Conservation (phyloP, 2,329 filamentous ascomycete species). For the Exophiala alcalophila region DNA sequence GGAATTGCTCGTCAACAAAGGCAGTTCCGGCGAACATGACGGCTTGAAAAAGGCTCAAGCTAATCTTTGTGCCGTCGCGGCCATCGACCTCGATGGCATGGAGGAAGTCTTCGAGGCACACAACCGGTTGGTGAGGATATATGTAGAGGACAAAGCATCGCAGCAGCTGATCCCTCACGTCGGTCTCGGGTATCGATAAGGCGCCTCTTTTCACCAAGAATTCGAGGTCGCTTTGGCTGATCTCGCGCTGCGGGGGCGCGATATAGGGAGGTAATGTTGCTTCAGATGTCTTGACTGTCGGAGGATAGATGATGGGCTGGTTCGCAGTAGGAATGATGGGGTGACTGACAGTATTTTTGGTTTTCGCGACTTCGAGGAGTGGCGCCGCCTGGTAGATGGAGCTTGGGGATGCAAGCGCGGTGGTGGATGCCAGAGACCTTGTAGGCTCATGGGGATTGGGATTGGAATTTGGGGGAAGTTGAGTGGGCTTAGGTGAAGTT, state of each 20-base stretch:
- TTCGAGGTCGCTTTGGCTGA: slow-evolving; percentile 7
- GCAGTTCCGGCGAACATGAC: slow-evolving; percentile 91
- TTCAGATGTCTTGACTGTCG: background rate
- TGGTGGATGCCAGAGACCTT: no score
- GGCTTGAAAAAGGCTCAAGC: slow-evolving; percentile 84
- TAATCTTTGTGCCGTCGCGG: slow-evolving; percentile 70
- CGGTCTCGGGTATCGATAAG: slow-evolving; percentile 66
- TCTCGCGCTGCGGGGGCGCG: background rate
- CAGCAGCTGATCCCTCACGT: slow-evolving; percentile 74
- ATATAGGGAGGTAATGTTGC: slow-evolving; percentile 12
- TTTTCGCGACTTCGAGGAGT: no score
- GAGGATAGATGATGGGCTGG: background rate
- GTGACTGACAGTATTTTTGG: no score
- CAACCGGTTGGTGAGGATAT: slow-evolving; percentile 86
- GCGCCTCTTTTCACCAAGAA: slow-evolving; percentile 53
- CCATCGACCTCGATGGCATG: slow-evolving; percentile 49
- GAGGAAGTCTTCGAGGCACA: slow-evolving; percentile 48
- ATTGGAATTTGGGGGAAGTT: background rate
- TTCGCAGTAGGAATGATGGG: no score
- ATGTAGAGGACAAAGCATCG: slow-evolving; percentile 82
- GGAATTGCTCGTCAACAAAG: slow-evolving; percentile 54
- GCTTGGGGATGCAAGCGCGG: no score
- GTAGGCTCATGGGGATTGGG: no score
- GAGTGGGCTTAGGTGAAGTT: slow-evolving; percentile 37
- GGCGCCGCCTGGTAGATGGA: no score